phyloP scores from a whole-genome alignment of 345 rosid genomes.

The Raphanus raphanistrum region DNA sequence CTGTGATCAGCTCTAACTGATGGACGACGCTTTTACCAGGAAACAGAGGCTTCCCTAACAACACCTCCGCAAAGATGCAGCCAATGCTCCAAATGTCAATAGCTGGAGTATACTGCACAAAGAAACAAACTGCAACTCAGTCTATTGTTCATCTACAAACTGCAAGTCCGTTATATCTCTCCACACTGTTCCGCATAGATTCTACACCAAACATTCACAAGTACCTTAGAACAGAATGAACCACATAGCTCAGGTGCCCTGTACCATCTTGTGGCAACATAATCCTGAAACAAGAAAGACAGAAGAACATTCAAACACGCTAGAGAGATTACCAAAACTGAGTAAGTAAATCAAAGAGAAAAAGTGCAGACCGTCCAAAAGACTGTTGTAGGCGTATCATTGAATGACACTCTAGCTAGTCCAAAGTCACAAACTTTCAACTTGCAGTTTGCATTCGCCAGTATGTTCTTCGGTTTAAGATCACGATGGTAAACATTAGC shows the following conservation, averaged over 20 bases:
- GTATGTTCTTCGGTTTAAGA: slow-evolving; percentile 96
- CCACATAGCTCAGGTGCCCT: not conserved
- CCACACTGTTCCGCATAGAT: not conserved
- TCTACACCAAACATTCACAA: not conserved
- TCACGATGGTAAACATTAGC: slow-evolving; percentile 69
- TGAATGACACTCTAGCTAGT: slow-evolving; percentile 86
- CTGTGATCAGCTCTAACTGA: not conserved
- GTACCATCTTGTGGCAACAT: not conserved
- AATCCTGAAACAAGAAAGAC: not conserved
- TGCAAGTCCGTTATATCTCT: not conserved
- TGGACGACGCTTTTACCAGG: not conserved
- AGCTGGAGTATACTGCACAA: not conserved
- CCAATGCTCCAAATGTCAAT: not conserved
- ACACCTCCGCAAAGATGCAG: not conserved
- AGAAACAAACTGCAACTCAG: not conserved
- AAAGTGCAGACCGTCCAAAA: slow-evolving; percentile 79
- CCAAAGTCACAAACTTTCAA: slow-evolving; percentile 97
- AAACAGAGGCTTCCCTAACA: not conserved
- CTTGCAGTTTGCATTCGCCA: slow-evolving; percentile 98
- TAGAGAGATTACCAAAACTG: not conserved
- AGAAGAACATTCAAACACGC: not conserved
- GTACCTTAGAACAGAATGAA: not conserved
- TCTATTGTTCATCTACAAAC: not conserved
- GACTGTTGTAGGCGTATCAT: slow-evolving; percentile 80
- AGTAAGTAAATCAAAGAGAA: not conserved